Percentiles rank a stretch among this genome's conserved stretches.
phyloP scores from a whole-genome alignment of 2,329 filamentous ascomycete species.

The Bipolaris bicolor region DNA sequence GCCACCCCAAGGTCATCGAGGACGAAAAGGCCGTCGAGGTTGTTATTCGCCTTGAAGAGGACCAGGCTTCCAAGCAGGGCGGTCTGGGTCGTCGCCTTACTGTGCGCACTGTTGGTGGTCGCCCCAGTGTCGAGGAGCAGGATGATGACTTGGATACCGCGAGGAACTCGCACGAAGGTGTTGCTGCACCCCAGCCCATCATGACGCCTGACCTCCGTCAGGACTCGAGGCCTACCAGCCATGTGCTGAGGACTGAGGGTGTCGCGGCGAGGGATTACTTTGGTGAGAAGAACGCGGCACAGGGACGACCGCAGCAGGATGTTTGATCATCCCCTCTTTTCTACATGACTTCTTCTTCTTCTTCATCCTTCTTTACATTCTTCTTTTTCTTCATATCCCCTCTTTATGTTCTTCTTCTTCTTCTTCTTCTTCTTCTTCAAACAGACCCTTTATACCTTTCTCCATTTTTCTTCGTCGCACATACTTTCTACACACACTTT shows the following conservation, averaged over 20 bases:
- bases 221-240: constrained; percentile 1
- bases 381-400: neutral
- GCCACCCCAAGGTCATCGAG: constrained; percentile 57
- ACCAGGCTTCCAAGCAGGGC: constrained; percentile 7
- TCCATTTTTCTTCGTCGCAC: neutral
- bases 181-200: constrained; percentile 1
- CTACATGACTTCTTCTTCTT: neutral
- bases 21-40: constrained; percentile 52
- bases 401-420: neutral
- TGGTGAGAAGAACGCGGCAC: neutral
- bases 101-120: constrained; percentile 23
- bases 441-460: neutral
- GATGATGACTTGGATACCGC: constrained; percentile 1
- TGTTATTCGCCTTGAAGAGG: constrained; percentile 35
- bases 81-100: constrained; percentile 33
- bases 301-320: neutral
- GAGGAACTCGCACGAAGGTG: neutral
- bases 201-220: neutral
- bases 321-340: neutral
- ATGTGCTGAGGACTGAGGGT: constrained; percentile 6
- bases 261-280: constrained; percentile 10
- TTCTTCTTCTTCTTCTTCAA: neutral
- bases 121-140: neutral
- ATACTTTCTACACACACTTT: neutral
- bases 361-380: neutral